phyloP scores from a whole-genome alignment of 495 filamentous ascomycete species.

The Penicillium chermesinum region DNA sequence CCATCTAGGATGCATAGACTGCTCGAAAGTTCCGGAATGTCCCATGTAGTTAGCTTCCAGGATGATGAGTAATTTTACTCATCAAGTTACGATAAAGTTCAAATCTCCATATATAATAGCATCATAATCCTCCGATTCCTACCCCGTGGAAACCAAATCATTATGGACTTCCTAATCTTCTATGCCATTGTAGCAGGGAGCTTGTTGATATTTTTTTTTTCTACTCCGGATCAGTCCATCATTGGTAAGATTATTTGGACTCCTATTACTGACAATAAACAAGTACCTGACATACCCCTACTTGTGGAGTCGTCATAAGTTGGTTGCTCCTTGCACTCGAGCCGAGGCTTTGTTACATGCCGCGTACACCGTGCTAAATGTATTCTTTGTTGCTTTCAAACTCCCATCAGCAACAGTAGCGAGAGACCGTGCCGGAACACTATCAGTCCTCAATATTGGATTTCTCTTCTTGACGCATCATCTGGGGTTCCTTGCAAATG shows the following conservation, averaged over 20 bases:
- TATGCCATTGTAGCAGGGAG: constrained; percentile 8
- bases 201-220: constrained; percentile 7
- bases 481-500: constrained; percentile 6
- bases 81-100: background rate
- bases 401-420: background rate
- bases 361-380: constrained; percentile 3
- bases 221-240: constrained; percentile 4
- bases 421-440: constrained; percentile 7
- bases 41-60: background rate
- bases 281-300: constrained; percentile 10
- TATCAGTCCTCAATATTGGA: constrained; percentile 6
- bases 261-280: constrained; percentile 3
- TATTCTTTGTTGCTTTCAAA: constrained; percentile 10
- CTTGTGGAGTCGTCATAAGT: constrained; percentile 6
- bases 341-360: constrained; percentile 3
- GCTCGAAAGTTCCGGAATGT: background rate
- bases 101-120: background rate
- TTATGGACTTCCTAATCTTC: constrained; percentile 8
- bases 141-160: background rate
- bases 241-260: background rate
- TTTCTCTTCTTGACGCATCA: constrained; percentile 7
- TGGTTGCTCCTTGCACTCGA: constrained; percentile 8
- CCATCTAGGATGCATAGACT: background rate
- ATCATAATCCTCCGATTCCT: background rate
- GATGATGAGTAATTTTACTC: background rate